Evolutionary conservation across 2,329 filamentous ascomycete species (phyloP).

Genomic region (Aspergillus texensis): DNA sequence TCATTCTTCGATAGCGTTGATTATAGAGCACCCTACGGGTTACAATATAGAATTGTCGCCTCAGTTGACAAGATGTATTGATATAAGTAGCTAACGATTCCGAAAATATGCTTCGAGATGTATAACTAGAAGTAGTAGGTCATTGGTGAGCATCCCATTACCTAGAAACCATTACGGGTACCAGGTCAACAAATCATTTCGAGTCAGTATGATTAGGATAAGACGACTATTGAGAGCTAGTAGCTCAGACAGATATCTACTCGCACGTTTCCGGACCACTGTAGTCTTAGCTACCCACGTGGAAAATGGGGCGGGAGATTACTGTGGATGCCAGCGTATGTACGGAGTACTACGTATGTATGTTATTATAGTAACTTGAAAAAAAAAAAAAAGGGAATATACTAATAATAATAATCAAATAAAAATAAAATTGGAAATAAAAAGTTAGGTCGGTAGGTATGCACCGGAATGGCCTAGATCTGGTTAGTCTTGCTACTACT

Average conservation of each 20-base stretch:
- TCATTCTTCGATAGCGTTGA: too few relatives aligned
- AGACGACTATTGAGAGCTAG: constrained; percentile 10
- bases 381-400: background rate
- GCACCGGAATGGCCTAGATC: background rate
- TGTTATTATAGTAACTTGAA: background rate
- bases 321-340: background rate
- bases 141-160: background rate
- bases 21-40: too few relatives aligned
- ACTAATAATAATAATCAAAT: background rate
- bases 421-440: background rate
- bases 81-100: background rate
- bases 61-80: background rate
- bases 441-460: background rate
- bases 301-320: background rate
- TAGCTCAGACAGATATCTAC: background rate
- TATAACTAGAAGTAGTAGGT: background rate
- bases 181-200: background rate
- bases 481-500: background rate
- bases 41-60: background rate
- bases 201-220: constrained; percentile 19
- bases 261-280: background rate
- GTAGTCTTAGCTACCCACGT: background rate
- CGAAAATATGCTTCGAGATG: background rate
- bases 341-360: background rate
- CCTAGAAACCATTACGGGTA: background rate